Conservation (phyloP, 306 rosid species). For the barrel medic (Medicago truncatula) region DNA sequence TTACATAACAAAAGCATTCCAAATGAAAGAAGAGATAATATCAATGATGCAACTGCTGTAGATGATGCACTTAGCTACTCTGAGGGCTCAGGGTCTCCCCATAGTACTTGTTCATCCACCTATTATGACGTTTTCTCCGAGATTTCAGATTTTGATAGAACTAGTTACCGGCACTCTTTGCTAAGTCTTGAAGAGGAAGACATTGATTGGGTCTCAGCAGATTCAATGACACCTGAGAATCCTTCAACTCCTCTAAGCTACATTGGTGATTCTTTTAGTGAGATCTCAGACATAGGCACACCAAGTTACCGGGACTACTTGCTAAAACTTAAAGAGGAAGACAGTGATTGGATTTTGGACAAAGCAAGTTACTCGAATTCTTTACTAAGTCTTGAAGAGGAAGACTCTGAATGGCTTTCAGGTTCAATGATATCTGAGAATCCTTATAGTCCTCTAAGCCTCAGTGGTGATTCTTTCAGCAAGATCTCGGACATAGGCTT, state of each 20-base stretch:
- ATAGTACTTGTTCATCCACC: conserved; percentile 17
- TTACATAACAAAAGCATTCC: conserved; percentile 15
- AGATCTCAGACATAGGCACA: conserved; percentile 31
- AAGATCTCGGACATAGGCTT: conserved; percentile 37
- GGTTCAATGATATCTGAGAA: conserved; percentile 31
- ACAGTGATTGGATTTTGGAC: conserved; percentile 40
- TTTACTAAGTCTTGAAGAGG: conserved; percentile 51
- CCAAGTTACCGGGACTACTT: conserved; percentile 44
- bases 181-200: conserved; percentile 55
- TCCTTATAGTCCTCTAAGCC: conserved; percentile 40
- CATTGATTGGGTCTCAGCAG: conserved; percentile 45
- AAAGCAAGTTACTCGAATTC: conserved; percentile 31
- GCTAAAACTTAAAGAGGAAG: conserved; percentile 54
- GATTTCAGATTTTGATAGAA: conserved; percentile 43
- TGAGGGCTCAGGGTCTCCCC: conserved; percentile 22
- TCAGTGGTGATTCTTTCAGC: conserved; percentile 30
- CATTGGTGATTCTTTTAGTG: conserved; percentile 34
- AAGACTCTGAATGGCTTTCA: conserved; percentile 51
- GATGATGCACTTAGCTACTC: conserved; percentile 19
- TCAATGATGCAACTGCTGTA: not conserved
- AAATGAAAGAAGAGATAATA: conserved; percentile 27
- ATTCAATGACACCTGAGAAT: conserved; percentile 36
- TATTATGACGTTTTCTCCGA: conserved; percentile 30
- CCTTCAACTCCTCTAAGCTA: conserved; percentile 38
- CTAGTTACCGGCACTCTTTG: conserved; percentile 45